phyloP scores from a whole-genome alignment of 441 rosid genomes.

The California macrophylla region DNA sequence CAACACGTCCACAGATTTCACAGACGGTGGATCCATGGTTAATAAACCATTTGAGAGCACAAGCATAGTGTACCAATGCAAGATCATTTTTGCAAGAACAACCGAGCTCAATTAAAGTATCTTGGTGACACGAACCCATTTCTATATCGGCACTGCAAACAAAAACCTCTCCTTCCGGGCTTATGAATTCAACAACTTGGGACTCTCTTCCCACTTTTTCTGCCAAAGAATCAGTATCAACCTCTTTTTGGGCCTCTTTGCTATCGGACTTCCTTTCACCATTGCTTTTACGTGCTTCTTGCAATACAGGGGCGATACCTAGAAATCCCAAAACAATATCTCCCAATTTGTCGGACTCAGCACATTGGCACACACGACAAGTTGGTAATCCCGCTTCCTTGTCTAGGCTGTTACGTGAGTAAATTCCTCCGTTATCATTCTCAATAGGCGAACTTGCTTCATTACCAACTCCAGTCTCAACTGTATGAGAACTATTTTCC shows the following conservation, averaged over 20 bases:
- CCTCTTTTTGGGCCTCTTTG: slow-evolving; percentile 18
- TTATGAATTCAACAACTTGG: slow-evolving; percentile 53
- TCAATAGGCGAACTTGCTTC: slow-evolving; percentile 32
- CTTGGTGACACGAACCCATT: slow-evolving; percentile 50
- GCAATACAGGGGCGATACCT: slow-evolving; percentile 49
- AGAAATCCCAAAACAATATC: slow-evolving; percentile 69
- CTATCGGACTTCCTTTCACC: slow-evolving; percentile 23
- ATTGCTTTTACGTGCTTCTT: slow-evolving; percentile 29
- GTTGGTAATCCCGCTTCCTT: slow-evolving; percentile 56
- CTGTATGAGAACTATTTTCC: slow-evolving; percentile 38
- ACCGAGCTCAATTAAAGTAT: slow-evolving; percentile 61
- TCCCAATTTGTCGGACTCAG: slow-evolving; percentile 78
- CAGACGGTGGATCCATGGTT: slow-evolving; percentile 84
- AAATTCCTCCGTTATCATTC: slow-evolving; percentile 31
- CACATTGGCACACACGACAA: slow-evolving; percentile 93
- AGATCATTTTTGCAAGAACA: slow-evolving; percentile 86
- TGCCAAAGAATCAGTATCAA: slow-evolving; percentile 22
- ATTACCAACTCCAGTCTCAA: slow-evolving; percentile 31
- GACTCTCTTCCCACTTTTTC: slow-evolving; percentile 32
- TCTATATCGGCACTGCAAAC: slow-evolving; percentile 61
- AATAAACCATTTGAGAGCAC: slow-evolving; percentile 93
- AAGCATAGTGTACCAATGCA: slow-evolving; percentile 76
- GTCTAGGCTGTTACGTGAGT: slow-evolving; percentile 51
- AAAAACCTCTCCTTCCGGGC: slow-evolving; percentile 83
- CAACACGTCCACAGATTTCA: slow-evolving; percentile 66